Base-by-base conservation (phyloP, 176 grass and related monocot genomes). In the Ensete ventricosum region DNA sequence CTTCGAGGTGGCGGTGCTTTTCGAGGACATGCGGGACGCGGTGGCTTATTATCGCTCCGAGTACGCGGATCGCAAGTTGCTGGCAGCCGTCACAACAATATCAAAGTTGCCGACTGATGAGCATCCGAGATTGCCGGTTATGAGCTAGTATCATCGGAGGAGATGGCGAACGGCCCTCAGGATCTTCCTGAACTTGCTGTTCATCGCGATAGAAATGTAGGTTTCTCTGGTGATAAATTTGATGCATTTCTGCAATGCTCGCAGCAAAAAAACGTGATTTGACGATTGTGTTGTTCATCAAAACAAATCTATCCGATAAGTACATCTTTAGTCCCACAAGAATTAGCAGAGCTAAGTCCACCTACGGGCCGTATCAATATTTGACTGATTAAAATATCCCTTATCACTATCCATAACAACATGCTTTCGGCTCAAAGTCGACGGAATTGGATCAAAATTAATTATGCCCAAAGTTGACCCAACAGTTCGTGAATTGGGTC, bases 1-100 rank as follows among this genome's bases (percentile, higher is more conserved):
- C 79, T 82, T 96, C 71, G 74, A 87, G 52, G 64, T 87, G 6
- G 79, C 79, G 6, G 70, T 51, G 0, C 63, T 55, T 11, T 91
- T 87, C 50, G 79, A 91, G 17, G 92, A 96, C 73, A 80, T 77
- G 55, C 62, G 88, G 29, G 92, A 91, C 14, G 92, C 92, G 20
- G 83, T 96, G 68, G 84, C 57, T 58, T 79, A 76, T 80, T 91
- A 88, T 72, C 83, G 78, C 8, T 73, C 79, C 29, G 22, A 65
- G 64, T 77, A 14, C 29, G 50, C 72, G 25, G 22, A 73, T 1
- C 54, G 76, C 57, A 90, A 64, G 50, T 8, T 55, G 14, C 23
- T 57, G 22, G 16, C 67, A 51, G 67, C n/a, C 8, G 34, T 43
- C 34, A 43, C 34, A 43, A 43, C 34, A 43, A 0, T 43, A 43